These are phyloP conservation scores for Xylaria castorea DNA, from an alignment of 495 filamentous ascomycete genomes.

Conservation along the genomic window DNA sequence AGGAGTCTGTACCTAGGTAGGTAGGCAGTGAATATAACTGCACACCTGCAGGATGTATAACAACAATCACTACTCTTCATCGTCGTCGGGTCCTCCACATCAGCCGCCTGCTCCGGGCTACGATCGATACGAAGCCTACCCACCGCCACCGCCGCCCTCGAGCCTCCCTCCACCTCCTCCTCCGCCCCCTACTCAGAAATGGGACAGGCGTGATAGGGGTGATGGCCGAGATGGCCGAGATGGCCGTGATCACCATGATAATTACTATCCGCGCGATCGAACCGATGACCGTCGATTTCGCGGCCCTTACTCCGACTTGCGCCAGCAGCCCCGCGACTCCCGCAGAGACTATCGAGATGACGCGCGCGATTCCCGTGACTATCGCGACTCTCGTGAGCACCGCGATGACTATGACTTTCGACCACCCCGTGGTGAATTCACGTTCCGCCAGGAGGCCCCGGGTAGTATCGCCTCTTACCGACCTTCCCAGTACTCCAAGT, in stretches of 20 bases:
- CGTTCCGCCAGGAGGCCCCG: constrained; percentile 52
- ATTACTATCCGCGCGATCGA: constrained; percentile 23
- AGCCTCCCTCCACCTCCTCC: constrained; percentile 30
- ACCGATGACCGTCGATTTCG: constrained; percentile 31
- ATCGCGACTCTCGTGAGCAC: constrained; percentile 1
- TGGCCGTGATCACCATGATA: constrained; percentile 1
- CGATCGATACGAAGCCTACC: constrained; percentile 28
- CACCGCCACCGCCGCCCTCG: constrained; percentile 27
- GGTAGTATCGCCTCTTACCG: constrained; percentile 41
- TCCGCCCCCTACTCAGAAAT: constrained; percentile 28
- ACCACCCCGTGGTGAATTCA: constrained; percentile 54
- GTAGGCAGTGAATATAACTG: neutral
- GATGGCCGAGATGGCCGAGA: constrained; percentile 1
- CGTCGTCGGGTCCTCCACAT: constrained; percentile 32
- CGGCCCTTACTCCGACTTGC: constrained; percentile 32
- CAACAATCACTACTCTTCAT: constrained; percentile 27
- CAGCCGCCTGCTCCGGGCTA: constrained; percentile 19
- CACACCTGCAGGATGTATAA: constrained; percentile 33
- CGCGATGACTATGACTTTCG: constrained; percentile 25
- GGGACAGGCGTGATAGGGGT: constrained; percentile 32
- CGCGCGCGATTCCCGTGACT: constrained; percentile 10
- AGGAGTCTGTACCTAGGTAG: neutral
- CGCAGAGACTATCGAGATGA: constrained; percentile 19
- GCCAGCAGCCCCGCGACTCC: constrained; percentile 1
- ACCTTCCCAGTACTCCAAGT: constrained; percentile 29